Conservation (phyloP, 768 basidiomycete species). For the Auricularia sp. region DNA sequence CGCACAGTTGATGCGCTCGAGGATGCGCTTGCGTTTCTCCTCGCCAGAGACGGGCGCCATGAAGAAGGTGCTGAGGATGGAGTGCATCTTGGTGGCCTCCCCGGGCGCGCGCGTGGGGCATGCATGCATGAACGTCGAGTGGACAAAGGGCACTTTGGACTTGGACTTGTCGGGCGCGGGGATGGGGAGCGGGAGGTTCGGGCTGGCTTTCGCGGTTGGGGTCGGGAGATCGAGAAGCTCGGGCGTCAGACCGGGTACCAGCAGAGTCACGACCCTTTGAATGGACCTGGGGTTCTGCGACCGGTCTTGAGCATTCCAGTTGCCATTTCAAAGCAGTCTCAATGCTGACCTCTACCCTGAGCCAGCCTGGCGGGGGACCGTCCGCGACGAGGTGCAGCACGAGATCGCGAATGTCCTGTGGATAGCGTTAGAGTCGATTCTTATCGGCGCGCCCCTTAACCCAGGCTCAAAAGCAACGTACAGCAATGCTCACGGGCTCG, state of each 20-base stretch:
- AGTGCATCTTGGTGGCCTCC: conserved; percentile 75
- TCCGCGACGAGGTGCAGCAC: conserved; percentile 74
- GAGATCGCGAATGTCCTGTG: conserved; percentile 80
- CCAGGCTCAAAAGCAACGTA: conserved; percentile 26
- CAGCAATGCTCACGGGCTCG: conserved; percentile 71
- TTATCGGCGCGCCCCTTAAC: too few relatives aligned
- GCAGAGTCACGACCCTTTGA: conserved; percentile 65
- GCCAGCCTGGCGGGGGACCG: conserved; percentile 77
- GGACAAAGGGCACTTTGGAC: conserved; percentile 46
- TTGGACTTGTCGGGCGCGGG: conserved; percentile 19
- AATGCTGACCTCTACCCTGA: conserved; percentile 72
- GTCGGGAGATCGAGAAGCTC: conserved; percentile 57
- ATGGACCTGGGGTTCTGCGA: conserved; percentile 61
- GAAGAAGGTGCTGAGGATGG: conserved; percentile 74
- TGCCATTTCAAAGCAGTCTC: background rate
- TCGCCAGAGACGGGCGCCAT: conserved; percentile 67
- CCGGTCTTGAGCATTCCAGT: background rate
- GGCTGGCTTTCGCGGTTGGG: conserved; percentile 38
- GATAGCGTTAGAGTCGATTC: background rate
- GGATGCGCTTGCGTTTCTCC: conserved; percentile 60
- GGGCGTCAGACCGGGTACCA: conserved; percentile 80
- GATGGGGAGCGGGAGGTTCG: conserved; percentile 44
- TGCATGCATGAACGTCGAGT: conserved; percentile 80
- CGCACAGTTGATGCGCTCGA: conserved; percentile 29
- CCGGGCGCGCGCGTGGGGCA: conserved; percentile 91